Evolutionary conservation across 441 rosid genomes (phyloP).

Genomic region (Syzygium syzygioides): DNA sequence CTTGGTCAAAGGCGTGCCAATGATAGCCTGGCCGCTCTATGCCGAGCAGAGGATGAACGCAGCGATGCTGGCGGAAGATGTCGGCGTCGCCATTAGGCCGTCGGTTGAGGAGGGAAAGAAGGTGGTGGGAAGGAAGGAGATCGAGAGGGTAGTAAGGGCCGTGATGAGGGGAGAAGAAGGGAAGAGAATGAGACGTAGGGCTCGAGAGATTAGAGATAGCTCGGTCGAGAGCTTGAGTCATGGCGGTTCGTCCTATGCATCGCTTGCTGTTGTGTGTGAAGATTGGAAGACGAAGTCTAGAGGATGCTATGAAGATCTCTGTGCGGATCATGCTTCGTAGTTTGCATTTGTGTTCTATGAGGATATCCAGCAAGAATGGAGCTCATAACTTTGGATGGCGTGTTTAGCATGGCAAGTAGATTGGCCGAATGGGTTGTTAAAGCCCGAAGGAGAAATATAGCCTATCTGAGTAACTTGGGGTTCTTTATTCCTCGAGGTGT

Average conservation of each 20-base stretch:
- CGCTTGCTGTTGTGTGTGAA: background rate
- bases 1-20: conserved; percentile 27
- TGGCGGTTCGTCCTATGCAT: background rate
- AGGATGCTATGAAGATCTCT: background rate
- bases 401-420: too few relatives aligned
- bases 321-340: background rate
- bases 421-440: too few relatives aligned
- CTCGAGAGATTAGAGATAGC: conserved; percentile 14
- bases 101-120: background rate
- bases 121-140: conserved; percentile 24
- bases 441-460: too few relatives aligned
- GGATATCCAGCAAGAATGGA: background rate
- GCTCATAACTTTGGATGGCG: background rate
- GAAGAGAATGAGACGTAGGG: conserved; percentile 7
- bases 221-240: background rate
- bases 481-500: too few relatives aligned
- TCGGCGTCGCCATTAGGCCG: conserved; percentile 22
- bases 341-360: background rate
- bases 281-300: background rate
- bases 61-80: conserved; percentile 24
- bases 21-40: conserved; percentile 45
- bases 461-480: too few relatives aligned
- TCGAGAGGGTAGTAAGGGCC: conserved; percentile 20
- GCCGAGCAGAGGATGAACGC: conserved; percentile 47
- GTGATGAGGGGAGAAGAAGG: conserved; percentile 30